A percentile compares a stretch with the other conserved stretches of the same genome.
Conservation (phyloP, 192 early-diverging fungal genomes). For the Hyaloraphidium curvatum region DNA sequence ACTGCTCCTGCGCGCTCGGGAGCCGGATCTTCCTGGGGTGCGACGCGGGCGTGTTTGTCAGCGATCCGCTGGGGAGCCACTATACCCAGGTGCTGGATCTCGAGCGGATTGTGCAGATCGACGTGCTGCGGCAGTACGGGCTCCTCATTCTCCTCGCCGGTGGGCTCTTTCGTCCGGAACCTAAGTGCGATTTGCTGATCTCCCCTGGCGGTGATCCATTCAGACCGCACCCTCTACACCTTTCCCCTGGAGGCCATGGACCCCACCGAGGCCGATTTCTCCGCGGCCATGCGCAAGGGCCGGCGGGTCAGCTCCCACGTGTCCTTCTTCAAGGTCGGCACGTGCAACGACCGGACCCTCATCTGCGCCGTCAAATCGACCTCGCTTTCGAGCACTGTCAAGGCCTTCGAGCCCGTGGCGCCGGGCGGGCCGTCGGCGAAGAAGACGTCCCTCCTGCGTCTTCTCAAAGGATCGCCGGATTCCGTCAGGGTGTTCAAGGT, state of each 20-base stretch:
- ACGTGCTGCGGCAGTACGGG: constrained; percentile 60
- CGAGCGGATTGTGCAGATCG: constrained; percentile 71
- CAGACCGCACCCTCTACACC: constrained; percentile 18
- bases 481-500: constrained; percentile 37
- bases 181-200: constrained; percentile 9
- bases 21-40: constrained; percentile 38
- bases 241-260: constrained; percentile 11
- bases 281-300: neutral
- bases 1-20: constrained; percentile 29
- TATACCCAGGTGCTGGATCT: constrained; percentile 26
- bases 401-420: constrained; percentile 45
- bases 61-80: neutral
- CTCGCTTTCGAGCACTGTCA: constrained; percentile 52
- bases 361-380: constrained; percentile 53
- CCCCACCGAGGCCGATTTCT: neutral
- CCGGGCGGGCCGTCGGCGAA: too few relatives aligned
- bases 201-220: neutral
- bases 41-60: constrained; percentile 11
- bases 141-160: constrained; percentile 66
- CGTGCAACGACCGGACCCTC: constrained; percentile 31
- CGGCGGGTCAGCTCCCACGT: constrained; percentile 23
- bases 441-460: neutral
- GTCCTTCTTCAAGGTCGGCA: constrained; percentile 55
- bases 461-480: constrained; percentile 13
- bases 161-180: constrained; percentile 12